These are phyloP conservation scores for Saturnispora diversa DNA, from an alignment of 805 yeast genomes.

Conservation along the genomic window DNA sequence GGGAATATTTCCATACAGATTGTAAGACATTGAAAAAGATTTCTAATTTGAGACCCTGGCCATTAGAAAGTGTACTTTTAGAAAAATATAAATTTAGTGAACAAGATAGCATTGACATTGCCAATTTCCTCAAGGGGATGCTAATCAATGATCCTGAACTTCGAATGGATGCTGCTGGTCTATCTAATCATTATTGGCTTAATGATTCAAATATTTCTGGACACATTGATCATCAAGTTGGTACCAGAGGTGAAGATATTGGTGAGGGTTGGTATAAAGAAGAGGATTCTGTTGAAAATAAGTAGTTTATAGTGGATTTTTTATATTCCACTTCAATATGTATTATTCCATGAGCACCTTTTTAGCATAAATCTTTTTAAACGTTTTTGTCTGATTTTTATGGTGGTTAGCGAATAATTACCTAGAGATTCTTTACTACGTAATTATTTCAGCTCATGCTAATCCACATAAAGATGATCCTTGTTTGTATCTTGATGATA, in stretches of 20 bases:
- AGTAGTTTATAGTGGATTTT: background rate
- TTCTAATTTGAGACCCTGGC: conserved; percentile 82
- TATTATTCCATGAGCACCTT: too few species aligned
- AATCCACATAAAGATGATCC: too few species aligned
- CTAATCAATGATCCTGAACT: conserved; percentile 64
- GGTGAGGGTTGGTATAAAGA: conserved; percentile 81
- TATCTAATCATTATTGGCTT: conserved; percentile 82
- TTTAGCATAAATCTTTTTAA: too few species aligned
- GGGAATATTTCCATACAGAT: conserved; percentile 29
- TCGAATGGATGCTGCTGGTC: conserved; percentile 94
- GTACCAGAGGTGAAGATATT: conserved; percentile 79
- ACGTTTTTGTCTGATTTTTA: too few species aligned
- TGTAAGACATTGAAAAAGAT: conserved; percentile 57
- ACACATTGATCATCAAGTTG: conserved; percentile 66
- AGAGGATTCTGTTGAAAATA: conserved; percentile 23
- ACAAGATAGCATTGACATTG: conserved; percentile 60
- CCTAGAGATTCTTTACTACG: too few species aligned
- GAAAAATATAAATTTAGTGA: conserved; percentile 77
- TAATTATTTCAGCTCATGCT: too few species aligned
- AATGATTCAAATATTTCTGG: conserved; percentile 73
- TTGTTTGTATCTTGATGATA: too few species aligned
- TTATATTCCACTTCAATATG: too few species aligned
- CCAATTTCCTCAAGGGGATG: conserved; percentile 82
- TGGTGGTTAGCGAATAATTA: too few species aligned
- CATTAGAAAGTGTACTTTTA: conserved; percentile 64